These are phyloP conservation scores for Chytriomyces sp. DNA, from an alignment of 192 early-diverging fungal genomes.

Conservation along the genomic window DNA sequence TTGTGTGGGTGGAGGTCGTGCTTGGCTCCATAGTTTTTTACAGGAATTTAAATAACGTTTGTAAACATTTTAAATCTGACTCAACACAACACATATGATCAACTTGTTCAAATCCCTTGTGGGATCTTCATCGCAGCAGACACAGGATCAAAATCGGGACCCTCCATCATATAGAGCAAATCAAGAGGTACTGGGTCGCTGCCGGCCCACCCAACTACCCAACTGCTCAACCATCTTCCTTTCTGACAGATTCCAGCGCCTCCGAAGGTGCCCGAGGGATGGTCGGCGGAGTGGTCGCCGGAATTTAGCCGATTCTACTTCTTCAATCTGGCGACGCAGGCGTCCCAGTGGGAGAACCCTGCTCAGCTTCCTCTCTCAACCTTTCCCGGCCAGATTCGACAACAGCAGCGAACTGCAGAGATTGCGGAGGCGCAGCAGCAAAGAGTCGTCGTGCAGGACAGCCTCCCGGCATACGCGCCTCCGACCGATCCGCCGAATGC, in stretches of 20 bases:
- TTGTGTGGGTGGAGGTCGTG: too few relatives aligned
- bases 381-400: slow-evolving; percentile 17
- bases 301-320: slow-evolving; percentile 20
- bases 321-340: not conserved
- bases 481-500: not conserved
- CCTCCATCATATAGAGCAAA: not conserved
- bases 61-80: too few relatives aligned
- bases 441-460: not conserved
- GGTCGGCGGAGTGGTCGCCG: slow-evolving; percentile 27
- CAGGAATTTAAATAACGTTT: too few relatives aligned
- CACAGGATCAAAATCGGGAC: not conserved
- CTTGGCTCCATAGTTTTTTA: too few relatives aligned
- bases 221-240: not conserved
- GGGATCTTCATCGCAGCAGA: not conserved
- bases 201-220: not conserved
- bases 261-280: slow-evolving; percentile 7
- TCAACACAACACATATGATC: not conserved
- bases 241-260: slow-evolving; percentile 4
- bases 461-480: not conserved
- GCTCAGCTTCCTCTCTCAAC: not conserved
- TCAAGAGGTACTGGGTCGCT: not conserved
- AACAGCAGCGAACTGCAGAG: not conserved
- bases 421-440: not conserved
- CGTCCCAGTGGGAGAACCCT: slow-evolving; percentile 18
- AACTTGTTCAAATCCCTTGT: not conserved